Conservation (phyloP, 805 yeast species). For the Metschnikowia anglica region DNA sequence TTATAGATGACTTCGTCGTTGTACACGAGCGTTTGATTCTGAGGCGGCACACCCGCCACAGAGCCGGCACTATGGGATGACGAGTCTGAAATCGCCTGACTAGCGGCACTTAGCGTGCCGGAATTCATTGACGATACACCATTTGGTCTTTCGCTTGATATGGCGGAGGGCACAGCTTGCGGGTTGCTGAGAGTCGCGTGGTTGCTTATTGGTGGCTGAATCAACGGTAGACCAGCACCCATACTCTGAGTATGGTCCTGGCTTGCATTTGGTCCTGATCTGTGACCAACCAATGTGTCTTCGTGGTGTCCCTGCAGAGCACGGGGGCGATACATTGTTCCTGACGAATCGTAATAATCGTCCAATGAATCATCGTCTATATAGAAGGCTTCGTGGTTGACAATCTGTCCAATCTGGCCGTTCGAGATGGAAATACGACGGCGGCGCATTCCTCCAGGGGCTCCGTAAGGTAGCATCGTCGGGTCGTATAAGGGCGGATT, state of each 20-base stretch:
- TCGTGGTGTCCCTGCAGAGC: not conserved
- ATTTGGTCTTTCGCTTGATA: not conserved
- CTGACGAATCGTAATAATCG: constrained; percentile 17
- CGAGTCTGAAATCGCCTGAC: not conserved
- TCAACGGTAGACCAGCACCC: constrained; percentile 4
- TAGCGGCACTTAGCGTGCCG: not conserved
- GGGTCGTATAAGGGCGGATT: constrained; percentile 49
- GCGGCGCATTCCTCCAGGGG: constrained; percentile 40
- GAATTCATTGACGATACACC: not conserved
- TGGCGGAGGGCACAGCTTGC: not conserved
- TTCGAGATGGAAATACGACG: constrained; percentile 79
- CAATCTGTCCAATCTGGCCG: constrained; percentile 80
- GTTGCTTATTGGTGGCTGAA: constrained; percentile 4
- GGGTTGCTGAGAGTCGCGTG: constrained; percentile 10
- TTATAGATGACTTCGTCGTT: constrained; percentile 55
- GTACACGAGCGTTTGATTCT: constrained; percentile 51
- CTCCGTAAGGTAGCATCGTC: constrained; percentile 38
- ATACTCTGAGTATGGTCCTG: not conserved
- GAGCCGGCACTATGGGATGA: too few species aligned
- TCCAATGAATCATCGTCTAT: constrained; percentile 28
- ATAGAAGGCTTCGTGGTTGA: constrained; percentile 44
- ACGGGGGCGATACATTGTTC: not conserved
- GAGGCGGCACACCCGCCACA: constrained; percentile 47
- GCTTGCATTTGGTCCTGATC: not conserved
- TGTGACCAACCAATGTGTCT: too few species aligned